Evolutionary conservation across 116 monocot species (phyloP), one percentile per base, ranked within the genome.

Genomic region (Papilionanthe hybrid): DNA sequence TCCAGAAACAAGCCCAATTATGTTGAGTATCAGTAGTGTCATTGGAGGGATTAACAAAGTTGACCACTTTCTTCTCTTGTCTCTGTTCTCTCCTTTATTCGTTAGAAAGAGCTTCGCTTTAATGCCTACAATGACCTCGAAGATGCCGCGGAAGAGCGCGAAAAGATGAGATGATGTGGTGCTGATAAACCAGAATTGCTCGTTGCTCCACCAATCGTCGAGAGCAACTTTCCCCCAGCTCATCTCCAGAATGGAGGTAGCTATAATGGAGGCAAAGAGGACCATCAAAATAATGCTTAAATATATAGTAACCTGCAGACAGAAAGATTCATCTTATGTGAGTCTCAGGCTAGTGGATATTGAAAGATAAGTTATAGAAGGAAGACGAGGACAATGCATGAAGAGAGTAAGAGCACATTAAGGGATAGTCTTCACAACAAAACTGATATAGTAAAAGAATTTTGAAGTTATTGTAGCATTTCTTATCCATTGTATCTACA

Each of bases 161-260:
- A 88, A 82, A 7, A 85, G 75, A 42, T 88, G 82, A 5, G 88
- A 72, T 4, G 88, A 88, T 65, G 79, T 78, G 5, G 80, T 81
- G 10, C 82, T 82, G 27, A 87, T 88, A 27, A 88, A 80, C 84
- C 87, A 84, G 50, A 87, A 84, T 71, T 87, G 87, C 63, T 87
- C 87, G 29, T 82, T 87, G 32, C 82, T 88, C 88, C 84, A 82
- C 80, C 85, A 88, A 42, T 84, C 88, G 27, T 84, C 84, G 0
- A 88, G 77, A 37, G 74, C 49, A 9, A 88, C 85, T 17, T 72
- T 45, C 13, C 88, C 80, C 87, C 88, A 84, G 57, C 75, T 72
- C 85, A 85, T 88, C 79, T 88, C 84, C 22, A 88, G 88, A 37
- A 84, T 84, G 30, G 82, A 77, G 9, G 88, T 88, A 5, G 80